A percentile compares a stretch with the other conserved stretches of the same genome.
Conservation (phyloP, 345 rosid genomes). For the Brassica napus region DNA sequence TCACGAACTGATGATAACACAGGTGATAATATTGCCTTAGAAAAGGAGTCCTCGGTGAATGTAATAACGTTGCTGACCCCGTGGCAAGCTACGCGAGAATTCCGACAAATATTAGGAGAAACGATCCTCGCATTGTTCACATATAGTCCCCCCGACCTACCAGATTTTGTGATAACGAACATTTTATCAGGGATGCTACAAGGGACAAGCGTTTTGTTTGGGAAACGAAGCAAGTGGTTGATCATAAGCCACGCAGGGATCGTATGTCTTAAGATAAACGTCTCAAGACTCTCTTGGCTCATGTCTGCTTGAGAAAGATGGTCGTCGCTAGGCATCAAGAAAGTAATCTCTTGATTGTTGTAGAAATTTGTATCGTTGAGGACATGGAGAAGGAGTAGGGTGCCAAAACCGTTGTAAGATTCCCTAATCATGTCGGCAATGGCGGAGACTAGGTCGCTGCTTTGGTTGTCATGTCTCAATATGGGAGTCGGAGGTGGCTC, state of each 20-base stretch:
- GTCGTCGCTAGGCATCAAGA: conserved; percentile 42
- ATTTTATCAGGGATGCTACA: conserved; percentile 33
- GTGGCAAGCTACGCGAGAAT: conserved; percentile 41
- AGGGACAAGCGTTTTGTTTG: conserved; percentile 41
- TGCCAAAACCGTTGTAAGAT: conserved; percentile 40
- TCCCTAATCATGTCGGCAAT: conserved; percentile 38
- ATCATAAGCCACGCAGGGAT: conserved; percentile 45
- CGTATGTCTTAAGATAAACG: conserved; percentile 36
- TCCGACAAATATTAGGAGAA: conserved; percentile 39
- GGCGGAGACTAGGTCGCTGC: conserved; percentile 32
- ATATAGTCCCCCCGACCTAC: conserved; percentile 38
- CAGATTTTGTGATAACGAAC: conserved; percentile 37
- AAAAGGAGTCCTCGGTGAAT: not conserved
- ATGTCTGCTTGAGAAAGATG: conserved; percentile 37
- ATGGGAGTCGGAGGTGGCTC: conserved; percentile 28
- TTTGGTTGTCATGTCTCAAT: conserved; percentile 40
- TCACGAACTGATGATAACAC: conserved; percentile 16
- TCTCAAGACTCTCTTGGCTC: conserved; percentile 23
- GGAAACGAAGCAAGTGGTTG: conserved; percentile 43
- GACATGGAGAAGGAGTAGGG: conserved; percentile 38
- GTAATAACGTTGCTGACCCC: conserved; percentile 36
- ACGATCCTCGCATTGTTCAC: conserved; percentile 42
- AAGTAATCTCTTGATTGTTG: conserved; percentile 35
- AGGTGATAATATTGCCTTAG: not conserved
- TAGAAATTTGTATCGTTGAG: conserved; percentile 36